These are phyloP conservation scores for Dissoconium aciculare DNA, from an alignment of 2,329 filamentous ascomycete genomes.

Conservation along the genomic window DNA sequence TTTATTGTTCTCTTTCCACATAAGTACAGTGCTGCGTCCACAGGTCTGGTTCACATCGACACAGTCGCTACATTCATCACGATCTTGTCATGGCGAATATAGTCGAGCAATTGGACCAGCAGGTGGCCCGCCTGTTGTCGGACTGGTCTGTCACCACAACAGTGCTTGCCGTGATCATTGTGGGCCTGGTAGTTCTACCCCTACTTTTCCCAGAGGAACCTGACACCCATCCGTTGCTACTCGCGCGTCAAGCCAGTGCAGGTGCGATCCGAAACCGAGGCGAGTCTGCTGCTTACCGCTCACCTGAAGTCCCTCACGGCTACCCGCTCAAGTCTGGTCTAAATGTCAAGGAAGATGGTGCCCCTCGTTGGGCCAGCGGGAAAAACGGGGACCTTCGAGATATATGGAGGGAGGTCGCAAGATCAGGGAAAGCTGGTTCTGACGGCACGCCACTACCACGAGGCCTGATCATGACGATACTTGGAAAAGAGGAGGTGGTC, in stretches of 20 bases:
- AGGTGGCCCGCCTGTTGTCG: slow-evolving; percentile 52
- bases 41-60: too few relatives aligned
- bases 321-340: slow-evolving; percentile 64
- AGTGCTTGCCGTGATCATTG: slow-evolving; percentile 49
- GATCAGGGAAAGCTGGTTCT: slow-evolving; percentile 39
- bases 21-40: too few relatives aligned
- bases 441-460: slow-evolving; percentile 44
- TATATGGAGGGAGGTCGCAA: slow-evolving; percentile 59
- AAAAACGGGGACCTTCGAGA: slow-evolving; percentile 82
- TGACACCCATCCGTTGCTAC: slow-evolving; percentile 80
- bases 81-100: slow-evolving; percentile 35
- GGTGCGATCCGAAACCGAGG: slow-evolving; percentile 68
- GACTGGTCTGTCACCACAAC: slow-evolving; percentile 78
- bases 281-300: slow-evolving; percentile 74
- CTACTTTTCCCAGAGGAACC: slow-evolving; percentile 61
- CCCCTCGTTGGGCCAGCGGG: slow-evolving; percentile 69
- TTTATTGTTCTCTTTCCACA: too few relatives aligned
- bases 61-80: too few relatives aligned
- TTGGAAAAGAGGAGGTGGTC: slow-evolving; percentile 57
- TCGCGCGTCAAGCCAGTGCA: slow-evolving; percentile 67
- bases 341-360: slow-evolving; percentile 65
- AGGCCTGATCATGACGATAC: slow-evolving; percentile 64
- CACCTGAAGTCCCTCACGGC: slow-evolving; percentile 71
- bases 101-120: slow-evolving; percentile 55
- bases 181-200: slow-evolving; percentile 54